A percentile compares a stretch with the other conserved stretches of the same genome.
These are phyloP conservation scores for Leishmania mexicana DNA, from an alignment of 208 protist genomes.

Conservation along the genomic window DNA sequence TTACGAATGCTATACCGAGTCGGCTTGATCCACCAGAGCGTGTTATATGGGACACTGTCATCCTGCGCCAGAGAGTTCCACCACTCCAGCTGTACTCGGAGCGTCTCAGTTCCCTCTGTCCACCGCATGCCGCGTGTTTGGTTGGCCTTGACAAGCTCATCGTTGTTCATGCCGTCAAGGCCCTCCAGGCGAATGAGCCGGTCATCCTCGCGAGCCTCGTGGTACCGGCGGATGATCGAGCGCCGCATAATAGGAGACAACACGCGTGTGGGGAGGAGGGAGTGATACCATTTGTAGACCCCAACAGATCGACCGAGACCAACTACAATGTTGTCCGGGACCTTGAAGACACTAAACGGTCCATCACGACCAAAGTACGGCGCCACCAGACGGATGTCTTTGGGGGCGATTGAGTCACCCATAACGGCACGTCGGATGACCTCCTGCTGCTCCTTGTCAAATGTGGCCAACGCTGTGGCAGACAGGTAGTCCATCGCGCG, in stretches of 20 bases:
- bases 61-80: conserved; percentile 81
- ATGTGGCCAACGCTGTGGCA: conserved; percentile 80
- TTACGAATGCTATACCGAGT: conserved; percentile 83
- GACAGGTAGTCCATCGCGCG: conserved; percentile 87
- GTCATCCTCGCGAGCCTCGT: conserved; percentile 83
- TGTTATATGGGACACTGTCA: conserved; percentile 86
- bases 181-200: conserved; percentile 83
- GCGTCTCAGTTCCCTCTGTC: conserved; percentile 82
- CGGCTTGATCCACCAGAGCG: conserved; percentile 90
- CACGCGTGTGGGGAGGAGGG: conserved; percentile 61
- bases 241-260: conserved; percentile 67
- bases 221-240: conserved; percentile 76
- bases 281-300: conserved; percentile 81
- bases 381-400: conserved; percentile 77
- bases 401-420: conserved; percentile 78
- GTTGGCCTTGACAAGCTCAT: conserved; percentile 89
- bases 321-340: conserved; percentile 76
- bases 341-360: conserved; percentile 84
- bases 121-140: conserved; percentile 87
- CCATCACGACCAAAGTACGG: conserved; percentile 79
- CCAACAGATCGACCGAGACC: conserved; percentile 69
- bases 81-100: conserved; percentile 88
- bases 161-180: conserved; percentile 68
- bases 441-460: conserved; percentile 80
- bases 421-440: conserved; percentile 73